Evolutionary conservation across 345 rosid species (phyloP).

Genomic region (Arabidopsis suecica): DNA sequence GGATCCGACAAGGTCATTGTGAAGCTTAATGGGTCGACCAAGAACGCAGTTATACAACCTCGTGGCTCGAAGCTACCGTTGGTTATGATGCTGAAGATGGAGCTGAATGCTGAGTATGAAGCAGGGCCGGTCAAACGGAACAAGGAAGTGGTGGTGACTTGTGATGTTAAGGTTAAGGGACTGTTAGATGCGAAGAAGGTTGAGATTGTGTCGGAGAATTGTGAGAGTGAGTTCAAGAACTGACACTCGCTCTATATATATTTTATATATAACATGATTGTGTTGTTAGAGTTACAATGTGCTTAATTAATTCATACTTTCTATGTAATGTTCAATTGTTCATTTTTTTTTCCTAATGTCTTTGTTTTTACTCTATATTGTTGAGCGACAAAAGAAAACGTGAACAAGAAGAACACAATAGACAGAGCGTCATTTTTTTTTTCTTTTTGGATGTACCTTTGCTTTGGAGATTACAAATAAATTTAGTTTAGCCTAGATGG

Average conservation of each 20-base stretch:
- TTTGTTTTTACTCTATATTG: slow-evolving; percentile 25
- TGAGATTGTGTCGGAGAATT: slow-evolving; percentile 54
- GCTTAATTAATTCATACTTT: slow-evolving; percentile 27
- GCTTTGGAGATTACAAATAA: neutral
- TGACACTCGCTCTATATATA: slow-evolving; percentile 17
- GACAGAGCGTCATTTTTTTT: neutral
- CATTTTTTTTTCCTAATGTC: slow-evolving; percentile 5
- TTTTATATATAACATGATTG: slow-evolving; percentile 27
- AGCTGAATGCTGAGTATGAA: slow-evolving; percentile 35
- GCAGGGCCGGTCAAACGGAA: slow-evolving; percentile 44
- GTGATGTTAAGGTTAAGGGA: slow-evolving; percentile 59
- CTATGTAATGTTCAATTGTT: slow-evolving; percentile 37
- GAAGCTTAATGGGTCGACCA: slow-evolving; percentile 28
- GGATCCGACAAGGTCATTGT: slow-evolving; percentile 24
- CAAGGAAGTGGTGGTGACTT: slow-evolving; percentile 48
- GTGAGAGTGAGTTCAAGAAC: slow-evolving; percentile 50
- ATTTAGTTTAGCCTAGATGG: neutral
- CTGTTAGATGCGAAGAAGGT: slow-evolving; percentile 42
- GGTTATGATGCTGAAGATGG: slow-evolving; percentile 45
- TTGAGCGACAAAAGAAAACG: slow-evolving; percentile 28
- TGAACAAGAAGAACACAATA: slow-evolving; percentile 21
- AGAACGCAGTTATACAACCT: slow-evolving; percentile 35
- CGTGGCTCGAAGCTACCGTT: slow-evolving; percentile 29
- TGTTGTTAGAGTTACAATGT: slow-evolving; percentile 38
- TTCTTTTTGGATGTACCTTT: neutral